These are phyloP conservation scores for Saccharum officinarum DNA, from an alignment of 176 grass and related monocot genomes.

Conservation along the genomic window DNA sequence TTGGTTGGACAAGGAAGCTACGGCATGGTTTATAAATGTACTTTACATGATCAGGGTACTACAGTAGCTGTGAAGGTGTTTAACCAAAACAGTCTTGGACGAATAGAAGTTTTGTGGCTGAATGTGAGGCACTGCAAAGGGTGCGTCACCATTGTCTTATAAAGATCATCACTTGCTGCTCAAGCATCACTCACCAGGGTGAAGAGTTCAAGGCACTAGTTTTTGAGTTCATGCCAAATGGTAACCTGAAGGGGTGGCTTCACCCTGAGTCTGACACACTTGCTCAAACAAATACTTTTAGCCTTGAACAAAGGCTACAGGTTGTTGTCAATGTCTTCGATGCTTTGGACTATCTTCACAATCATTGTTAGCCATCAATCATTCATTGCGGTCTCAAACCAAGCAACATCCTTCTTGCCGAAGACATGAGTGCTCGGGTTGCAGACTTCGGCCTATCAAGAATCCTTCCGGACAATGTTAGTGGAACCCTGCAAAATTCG, in stretches of 20 bases:
- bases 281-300: not conserved
- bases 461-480: constrained; percentile 22
- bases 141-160: not conserved
- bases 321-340: not conserved
- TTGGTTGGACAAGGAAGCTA: not conserved
- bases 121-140: not conserved
- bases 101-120: not conserved
- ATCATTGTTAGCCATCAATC: not conserved
- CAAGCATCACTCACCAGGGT: not conserved
- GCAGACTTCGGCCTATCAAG: constrained; percentile 52
- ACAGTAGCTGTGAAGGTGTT: not conserved
- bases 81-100: not conserved
- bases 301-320: not conserved
- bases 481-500: not conserved
- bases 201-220: not conserved
- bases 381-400: constrained; percentile 59
- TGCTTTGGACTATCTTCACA: constrained; percentile 25
- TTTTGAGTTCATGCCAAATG: not conserved
- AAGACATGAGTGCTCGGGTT: constrained; percentile 49
- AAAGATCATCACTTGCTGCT: not conserved
- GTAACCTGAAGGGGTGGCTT: not conserved
- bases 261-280: not conserved
- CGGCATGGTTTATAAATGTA: not conserved
- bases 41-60: not conserved
- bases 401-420: constrained; percentile 52